Evolutionary conservation across 2,329 filamentous ascomycete species (phyloP).

Genomic region (Aspergillus sp.): DNA sequence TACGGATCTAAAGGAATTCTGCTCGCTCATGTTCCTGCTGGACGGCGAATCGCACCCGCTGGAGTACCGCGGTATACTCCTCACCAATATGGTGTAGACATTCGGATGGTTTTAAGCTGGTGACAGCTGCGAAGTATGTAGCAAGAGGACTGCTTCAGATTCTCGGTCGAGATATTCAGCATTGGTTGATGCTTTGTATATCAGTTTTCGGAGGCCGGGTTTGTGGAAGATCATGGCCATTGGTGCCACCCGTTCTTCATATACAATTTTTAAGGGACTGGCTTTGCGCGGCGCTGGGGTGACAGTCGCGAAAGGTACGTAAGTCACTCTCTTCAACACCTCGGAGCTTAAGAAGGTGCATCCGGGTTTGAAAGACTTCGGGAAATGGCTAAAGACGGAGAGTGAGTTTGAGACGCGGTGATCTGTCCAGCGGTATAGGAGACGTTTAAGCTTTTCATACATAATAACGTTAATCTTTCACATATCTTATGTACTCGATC

Average conservation of each 20-base stretch:
- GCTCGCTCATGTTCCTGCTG: slow-evolving; percentile 59
- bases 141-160: slow-evolving; percentile 55
- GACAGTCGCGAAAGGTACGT: slow-evolving; percentile 50
- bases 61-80: slow-evolving; percentile 44
- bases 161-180: slow-evolving; percentile 46
- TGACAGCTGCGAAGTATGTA: slow-evolving; percentile 54
- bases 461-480: too few relatives aligned
- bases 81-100: slow-evolving; percentile 44
- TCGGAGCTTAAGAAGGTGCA: slow-evolving; percentile 36
- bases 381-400: slow-evolving; percentile 43
- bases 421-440: too few relatives aligned
- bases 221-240: slow-evolving; percentile 55
- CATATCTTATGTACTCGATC: too few relatives aligned
- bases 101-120: slow-evolving; percentile 35
- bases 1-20: slow-evolving; percentile 56
- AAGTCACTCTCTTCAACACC: too few relatives aligned
- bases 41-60: slow-evolving; percentile 55
- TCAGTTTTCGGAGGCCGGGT: slow-evolving; percentile 46
- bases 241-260: slow-evolving; percentile 56
- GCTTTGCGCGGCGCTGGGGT: slow-evolving; percentile 48
- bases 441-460: too few relatives aligned
- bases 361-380: slow-evolving; percentile 42
- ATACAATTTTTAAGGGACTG: slow-evolving; percentile 52
- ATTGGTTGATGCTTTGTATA: slow-evolving; percentile 45
- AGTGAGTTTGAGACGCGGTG: slow-evolving; percentile 30